phyloP scores from a whole-genome alignment of 2,329 filamentous ascomycete genomes.

The Xylariaceae sp. region DNA sequence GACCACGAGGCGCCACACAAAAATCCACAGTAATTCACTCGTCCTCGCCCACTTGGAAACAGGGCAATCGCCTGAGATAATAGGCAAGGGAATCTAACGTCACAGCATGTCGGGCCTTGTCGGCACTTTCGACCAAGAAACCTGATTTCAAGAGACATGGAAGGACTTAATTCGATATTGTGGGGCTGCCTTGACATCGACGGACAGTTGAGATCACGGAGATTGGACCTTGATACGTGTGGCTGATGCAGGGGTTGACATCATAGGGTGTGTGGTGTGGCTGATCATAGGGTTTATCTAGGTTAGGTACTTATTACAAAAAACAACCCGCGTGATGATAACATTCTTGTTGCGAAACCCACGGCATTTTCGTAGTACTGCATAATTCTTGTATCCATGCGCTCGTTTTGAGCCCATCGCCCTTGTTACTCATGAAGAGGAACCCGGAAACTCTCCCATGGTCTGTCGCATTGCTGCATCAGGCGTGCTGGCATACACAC shows the following conservation, averaged over 20 bases:
- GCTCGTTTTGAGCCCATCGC: too few species aligned
- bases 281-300: slow-evolving; percentile 5
- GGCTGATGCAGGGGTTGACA: slow-evolving; percentile 12
- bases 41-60: neutral
- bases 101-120: slow-evolving; percentile 7
- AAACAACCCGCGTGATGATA: too few species aligned
- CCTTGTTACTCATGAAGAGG: neutral
- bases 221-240: slow-evolving; percentile 4
- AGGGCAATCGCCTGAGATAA: neutral
- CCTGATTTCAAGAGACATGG: slow-evolving; percentile 8
- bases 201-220: slow-evolving; percentile 3
- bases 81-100: slow-evolving; percentile 7
- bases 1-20: neutral
- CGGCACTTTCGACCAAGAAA: slow-evolving; percentile 6
- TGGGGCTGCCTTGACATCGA: slow-evolving; percentile 13
- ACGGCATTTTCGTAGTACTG: too few species aligned
- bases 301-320: too few species aligned
- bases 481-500: slow-evolving; percentile 27
- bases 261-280: slow-evolving; percentile 6
- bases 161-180: slow-evolving; percentile 13
- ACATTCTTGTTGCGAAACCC: too few species aligned
- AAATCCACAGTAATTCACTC: slow-evolving; percentile 4
- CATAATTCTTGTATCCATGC: too few species aligned
- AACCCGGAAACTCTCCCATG: slow-evolving; percentile 20
- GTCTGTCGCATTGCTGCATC: slow-evolving; percentile 31